Evolutionary conservation across 2,329 filamentous ascomycete species (phyloP), one percentile per base, ranked within the genome.

Genomic region (Knoxdaviesia proteae): DNA sequence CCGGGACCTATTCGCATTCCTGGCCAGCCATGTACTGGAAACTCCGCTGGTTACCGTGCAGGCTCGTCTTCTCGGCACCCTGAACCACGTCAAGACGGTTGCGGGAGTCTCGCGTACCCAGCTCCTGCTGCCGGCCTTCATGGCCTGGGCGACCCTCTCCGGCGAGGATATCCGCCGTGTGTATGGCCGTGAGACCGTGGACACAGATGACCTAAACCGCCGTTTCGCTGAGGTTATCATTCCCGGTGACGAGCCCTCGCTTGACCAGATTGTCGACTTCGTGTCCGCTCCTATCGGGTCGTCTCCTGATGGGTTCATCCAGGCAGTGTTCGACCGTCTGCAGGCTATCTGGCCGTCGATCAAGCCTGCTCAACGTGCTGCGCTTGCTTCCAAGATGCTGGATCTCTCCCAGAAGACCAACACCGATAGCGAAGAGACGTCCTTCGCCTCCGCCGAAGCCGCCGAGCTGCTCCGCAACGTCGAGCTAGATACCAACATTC

Each of bases 1-100:
- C 47, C 61, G 72, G 3, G 69, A 76, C 5, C 61, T 93, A 7
- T 65, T 87, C 39, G 67, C 69, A 2, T 90, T 81, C 54, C 61
- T 96, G 7, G 74, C 78, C 41, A 77, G 76, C 32, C 87, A 94
- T 56, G 66, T 74, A 31, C 65, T 79, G 7, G 60, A 67, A 9
- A 80, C 82, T 1, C 82, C 87, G 1, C 55, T 84, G 0, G 62
- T 81, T 38, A 56, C 65, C 5, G 73, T 84, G 41, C 90, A 92
- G 55, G 58, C 78, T 29, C 68, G 72, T 36, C 61, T 96, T 6
- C 63, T 96, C n/a, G 67, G 68, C 34, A 64, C 80, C 4, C 63
- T 94, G 33, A 82, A 81, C 51, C 70, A 74, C 43, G 65, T 87
- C 41, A 84, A 84, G 52, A 70, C 75, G 41, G 76, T 84, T 4